These are phyloP conservation scores for Tetrahymena malaccensis DNA, from an alignment of 73 alveolate species.

Conservation along the genomic window DNA sequence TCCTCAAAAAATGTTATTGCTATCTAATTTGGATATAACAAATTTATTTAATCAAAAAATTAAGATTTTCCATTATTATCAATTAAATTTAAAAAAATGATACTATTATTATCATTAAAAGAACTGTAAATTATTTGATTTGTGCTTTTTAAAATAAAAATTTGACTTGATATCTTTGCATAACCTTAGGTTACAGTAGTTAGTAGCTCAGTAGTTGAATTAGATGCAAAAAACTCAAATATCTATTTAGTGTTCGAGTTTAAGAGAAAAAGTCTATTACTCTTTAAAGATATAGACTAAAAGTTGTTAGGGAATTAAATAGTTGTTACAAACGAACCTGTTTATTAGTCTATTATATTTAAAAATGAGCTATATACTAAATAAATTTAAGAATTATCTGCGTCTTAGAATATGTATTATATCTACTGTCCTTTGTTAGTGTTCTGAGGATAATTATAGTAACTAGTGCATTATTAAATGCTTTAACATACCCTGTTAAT, in stretches of 20 bases:
- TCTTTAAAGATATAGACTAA: neutral
- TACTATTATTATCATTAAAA: neutral
- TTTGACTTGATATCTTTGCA: neutral
- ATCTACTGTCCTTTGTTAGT: neutral
- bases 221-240: neutral
- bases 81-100: too few relatives aligned
- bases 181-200: neutral
- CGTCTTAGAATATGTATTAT: neutral
- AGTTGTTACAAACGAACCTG: neutral
- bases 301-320: neutral
- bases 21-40: neutral
- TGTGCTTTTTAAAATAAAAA: neutral
- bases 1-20: neutral
- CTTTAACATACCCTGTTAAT: neutral
- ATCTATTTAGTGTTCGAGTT: neutral
- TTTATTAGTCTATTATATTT: neutral
- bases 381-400: neutral
- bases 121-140: neutral
- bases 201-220: neutral
- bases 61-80: neutral
- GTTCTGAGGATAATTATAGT: neutral
- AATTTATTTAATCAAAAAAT: neutral
- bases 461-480: neutral
- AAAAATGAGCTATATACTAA: neutral
- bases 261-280: neutral